phyloP scores from a whole-genome alignment of 768 basidiomycete species.

The Mycena indigotica region DNA sequence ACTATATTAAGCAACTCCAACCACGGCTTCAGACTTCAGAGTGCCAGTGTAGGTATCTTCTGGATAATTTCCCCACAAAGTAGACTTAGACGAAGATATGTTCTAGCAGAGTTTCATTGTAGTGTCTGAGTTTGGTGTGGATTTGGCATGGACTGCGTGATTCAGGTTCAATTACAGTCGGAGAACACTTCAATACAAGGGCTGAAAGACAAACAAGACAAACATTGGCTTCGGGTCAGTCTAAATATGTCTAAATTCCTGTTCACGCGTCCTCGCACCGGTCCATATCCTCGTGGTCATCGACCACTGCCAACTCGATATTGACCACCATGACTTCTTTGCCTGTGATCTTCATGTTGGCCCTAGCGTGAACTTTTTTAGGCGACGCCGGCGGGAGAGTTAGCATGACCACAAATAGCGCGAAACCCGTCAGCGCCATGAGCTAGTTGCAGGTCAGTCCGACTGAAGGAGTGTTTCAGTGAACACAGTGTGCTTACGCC shows the following conservation, averaged over 20 bases:
- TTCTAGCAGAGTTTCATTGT: too few species aligned
- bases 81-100: too few species aligned
- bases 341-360: not conserved
- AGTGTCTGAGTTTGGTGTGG: too few species aligned
- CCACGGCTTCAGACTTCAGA: too few species aligned
- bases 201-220: not conserved
- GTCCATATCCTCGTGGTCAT: too few species aligned
- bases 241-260: not conserved
- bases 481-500: constrained; percentile 18
- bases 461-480: not conserved
- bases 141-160: too few species aligned
- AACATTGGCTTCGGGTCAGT: not conserved
- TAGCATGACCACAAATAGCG: not conserved
- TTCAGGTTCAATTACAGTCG: too few species aligned
- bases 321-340: not conserved
- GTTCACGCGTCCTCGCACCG: too few species aligned
- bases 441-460: not conserved
- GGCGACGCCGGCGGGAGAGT: not conserved
- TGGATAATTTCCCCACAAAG: too few species aligned
- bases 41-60: too few species aligned
- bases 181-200: not conserved
- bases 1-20: too few species aligned
- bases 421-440: not conserved
- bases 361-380: not conserved
- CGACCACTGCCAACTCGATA: not conserved